phyloP scores from a whole-genome alignment of 116 monocot species.

The Papilionanthe hybrid region DNA sequence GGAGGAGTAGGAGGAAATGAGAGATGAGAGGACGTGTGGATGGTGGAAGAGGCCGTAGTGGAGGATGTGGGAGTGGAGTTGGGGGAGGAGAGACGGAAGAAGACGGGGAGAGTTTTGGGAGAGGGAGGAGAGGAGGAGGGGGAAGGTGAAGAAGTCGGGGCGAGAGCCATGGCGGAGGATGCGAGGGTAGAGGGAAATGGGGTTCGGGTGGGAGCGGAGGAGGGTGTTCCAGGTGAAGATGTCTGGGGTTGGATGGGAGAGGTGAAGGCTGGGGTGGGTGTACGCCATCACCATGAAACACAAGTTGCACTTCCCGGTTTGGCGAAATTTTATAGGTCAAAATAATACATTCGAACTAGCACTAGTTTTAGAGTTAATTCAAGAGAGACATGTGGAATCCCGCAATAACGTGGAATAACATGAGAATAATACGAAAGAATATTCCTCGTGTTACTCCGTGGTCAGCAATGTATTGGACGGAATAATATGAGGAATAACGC shows the following conservation, averaged over 20 bases:
- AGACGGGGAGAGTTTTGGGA: constrained; percentile 14
- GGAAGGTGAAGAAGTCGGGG: constrained; percentile 20
- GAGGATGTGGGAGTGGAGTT: constrained; percentile 18
- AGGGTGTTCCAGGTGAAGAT: constrained; percentile 8
- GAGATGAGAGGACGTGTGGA: constrained; percentile 6
- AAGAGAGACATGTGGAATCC: no score
- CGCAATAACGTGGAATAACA: no score
- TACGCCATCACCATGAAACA: not conserved
- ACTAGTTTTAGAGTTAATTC: no score
- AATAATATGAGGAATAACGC: no score
- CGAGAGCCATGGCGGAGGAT: constrained; percentile 5
- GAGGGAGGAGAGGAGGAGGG: constrained; percentile 21
- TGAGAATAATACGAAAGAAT: no score
- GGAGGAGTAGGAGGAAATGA: constrained; percentile 12
- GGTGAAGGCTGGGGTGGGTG: constrained; percentile 26
- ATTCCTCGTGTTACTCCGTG: no score
- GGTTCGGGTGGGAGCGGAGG: constrained; percentile 4
- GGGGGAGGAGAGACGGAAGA: constrained; percentile 25
- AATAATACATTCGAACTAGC: no score
- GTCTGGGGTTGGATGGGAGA: constrained; percentile 32
- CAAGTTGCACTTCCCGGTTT: no score
- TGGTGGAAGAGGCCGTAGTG: not conserved
- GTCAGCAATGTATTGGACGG: no score
- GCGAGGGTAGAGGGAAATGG: constrained; percentile 2
- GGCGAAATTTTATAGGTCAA: no score